phyloP scores from a whole-genome alignment of 2,329 filamentous ascomycete genomes.

The Tolypocladium endophyticum region DNA sequence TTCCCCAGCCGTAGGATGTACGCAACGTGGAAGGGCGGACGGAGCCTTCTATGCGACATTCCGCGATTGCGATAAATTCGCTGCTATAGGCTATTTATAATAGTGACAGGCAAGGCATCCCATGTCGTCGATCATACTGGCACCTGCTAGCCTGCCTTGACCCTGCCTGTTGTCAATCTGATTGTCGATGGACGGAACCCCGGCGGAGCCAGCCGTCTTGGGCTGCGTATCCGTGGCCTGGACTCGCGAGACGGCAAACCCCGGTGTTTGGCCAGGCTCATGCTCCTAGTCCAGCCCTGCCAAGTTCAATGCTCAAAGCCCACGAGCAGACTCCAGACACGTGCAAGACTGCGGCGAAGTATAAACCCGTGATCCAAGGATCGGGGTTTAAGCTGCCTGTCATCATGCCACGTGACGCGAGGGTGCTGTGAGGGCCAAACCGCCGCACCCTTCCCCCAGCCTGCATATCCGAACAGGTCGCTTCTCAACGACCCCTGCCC shows the following conservation, averaged over 20 bases:
- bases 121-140: neutral
- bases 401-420: neutral
- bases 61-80: neutral
- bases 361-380: neutral
- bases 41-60: neutral
- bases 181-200: neutral
- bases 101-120: neutral
- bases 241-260: neutral
- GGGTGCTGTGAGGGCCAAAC: neutral
- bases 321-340: neutral
- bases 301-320: neutral
- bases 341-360: neutral
- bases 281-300: neutral
- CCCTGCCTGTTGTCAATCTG: neutral
- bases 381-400: neutral
- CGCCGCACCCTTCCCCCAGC: neutral
- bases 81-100: neutral
- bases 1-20: neutral
- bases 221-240: neutral
- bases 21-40: neutral
- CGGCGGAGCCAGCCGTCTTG: neutral
- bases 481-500: neutral
- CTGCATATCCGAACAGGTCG: neutral
- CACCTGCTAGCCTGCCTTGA: neutral
- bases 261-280: neutral